Conservation (phyloP, 2,329 filamentous ascomycete species). For the Epichloe baconii region DNA sequence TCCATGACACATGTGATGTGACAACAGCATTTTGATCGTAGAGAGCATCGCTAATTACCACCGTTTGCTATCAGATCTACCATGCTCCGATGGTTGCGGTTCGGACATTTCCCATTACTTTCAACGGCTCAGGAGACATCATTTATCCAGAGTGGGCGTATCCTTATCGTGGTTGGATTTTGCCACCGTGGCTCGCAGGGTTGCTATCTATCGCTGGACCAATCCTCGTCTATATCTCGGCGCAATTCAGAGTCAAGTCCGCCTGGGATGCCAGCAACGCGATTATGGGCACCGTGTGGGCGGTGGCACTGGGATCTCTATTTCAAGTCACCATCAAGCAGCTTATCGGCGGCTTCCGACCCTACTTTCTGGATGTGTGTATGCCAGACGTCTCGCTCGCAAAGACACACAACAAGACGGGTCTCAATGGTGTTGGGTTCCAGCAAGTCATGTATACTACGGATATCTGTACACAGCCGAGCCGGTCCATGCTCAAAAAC, state of each 20-base stretch:
- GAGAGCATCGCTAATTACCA: not conserved
- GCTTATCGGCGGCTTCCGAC: conserved; percentile 50
- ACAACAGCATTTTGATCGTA: no score
- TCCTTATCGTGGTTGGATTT: conserved; percentile 47
- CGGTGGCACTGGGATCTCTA: conserved; percentile 43
- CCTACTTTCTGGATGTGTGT: conserved; percentile 52
- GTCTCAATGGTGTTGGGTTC: conserved; percentile 36
- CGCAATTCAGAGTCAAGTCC: conserved; percentile 43
- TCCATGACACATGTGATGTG: no score
- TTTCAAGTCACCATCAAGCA: conserved; percentile 56
- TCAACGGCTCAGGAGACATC: conserved; percentile 43
- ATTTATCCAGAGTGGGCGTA: conserved; percentile 53
- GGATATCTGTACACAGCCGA: conserved; percentile 44
- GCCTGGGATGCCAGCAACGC: conserved; percentile 51
- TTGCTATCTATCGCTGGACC: conserved; percentile 45
- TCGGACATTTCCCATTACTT: conserved; percentile 49
- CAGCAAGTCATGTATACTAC: conserved; percentile 49
- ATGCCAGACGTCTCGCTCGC: conserved; percentile 38
- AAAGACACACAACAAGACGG: conserved; percentile 25
- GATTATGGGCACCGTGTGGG: conserved; percentile 46
- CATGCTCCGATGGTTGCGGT: conserved; percentile 38
- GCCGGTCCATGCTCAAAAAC: conserved; percentile 43
- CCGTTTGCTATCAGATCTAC: conserved; percentile 29
- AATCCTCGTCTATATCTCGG: conserved; percentile 39
- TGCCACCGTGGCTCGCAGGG: conserved; percentile 46